Evolutionary conservation across 768 basidiomycete genomes (phyloP).

Genomic region (Panaeolus cyanescens): DNA sequence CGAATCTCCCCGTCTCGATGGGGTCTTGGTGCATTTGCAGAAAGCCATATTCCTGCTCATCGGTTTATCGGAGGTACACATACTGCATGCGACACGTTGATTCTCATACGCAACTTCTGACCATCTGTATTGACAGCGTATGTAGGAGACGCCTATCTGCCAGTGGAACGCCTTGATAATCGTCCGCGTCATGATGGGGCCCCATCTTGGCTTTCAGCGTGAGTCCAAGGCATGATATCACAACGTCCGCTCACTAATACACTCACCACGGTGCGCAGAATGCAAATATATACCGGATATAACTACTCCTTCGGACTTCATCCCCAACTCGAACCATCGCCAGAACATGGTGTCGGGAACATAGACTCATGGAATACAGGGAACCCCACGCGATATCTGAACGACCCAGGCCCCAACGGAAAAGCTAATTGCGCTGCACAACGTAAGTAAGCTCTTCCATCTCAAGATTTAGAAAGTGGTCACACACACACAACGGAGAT

Average conservation of each 20-base stretch:
- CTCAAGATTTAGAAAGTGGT: neutral
- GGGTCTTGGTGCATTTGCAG: neutral
- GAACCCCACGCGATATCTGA: neutral
- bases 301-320: neutral
- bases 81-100: neutral
- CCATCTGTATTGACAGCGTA: neutral
- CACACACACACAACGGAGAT: neutral
- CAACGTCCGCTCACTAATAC: neutral
- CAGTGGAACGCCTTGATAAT: no score
- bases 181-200: neutral
- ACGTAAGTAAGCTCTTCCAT: neutral
- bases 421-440: neutral
- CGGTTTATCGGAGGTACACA: neutral
- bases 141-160: neutral
- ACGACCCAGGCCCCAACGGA: neutral
- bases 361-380: neutral
- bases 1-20: neutral
- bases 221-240: neutral
- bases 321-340: neutral
- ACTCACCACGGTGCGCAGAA: neutral
- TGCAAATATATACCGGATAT: neutral
- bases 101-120: neutral
- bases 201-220: neutral
- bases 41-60: neutral
- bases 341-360: neutral